Percentiles rank a stretch among this genome's conserved stretches.
Evolutionary conservation across 768 basidiomycete genomes (phyloP).

Genomic region (Dacryopinax spathularia): DNA sequence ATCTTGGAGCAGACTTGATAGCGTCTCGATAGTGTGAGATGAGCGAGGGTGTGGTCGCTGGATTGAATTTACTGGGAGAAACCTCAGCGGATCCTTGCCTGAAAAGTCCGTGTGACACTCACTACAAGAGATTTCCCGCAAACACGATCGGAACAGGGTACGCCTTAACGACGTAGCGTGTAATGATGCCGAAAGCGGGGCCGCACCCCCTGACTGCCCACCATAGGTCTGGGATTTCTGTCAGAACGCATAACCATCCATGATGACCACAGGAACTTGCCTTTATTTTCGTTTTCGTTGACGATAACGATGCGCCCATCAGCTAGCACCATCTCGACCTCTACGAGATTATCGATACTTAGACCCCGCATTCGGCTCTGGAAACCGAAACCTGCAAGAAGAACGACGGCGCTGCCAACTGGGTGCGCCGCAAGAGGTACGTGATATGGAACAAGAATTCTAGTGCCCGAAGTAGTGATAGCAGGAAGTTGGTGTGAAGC

Average conservation of each 20-base stretch:
- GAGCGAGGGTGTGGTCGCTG: constrained; percentile 71
- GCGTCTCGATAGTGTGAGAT: constrained; percentile 89
- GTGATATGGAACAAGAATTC: constrained; percentile 57
- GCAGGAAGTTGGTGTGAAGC: constrained; percentile 53
- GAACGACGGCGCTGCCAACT: constrained; percentile 38
- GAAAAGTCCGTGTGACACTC: constrained; percentile 21
- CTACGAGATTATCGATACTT: constrained; percentile 79
- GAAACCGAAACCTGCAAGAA: constrained; percentile 72
- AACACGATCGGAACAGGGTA: constrained; percentile 83
- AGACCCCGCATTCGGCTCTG: constrained; percentile 69
- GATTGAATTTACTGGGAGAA: constrained; percentile 60
- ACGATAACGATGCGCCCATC: constrained; percentile 75
- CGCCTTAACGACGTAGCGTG: constrained; percentile 79
- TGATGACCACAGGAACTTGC: constrained; percentile 25
- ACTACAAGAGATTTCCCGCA: constrained; percentile 88
- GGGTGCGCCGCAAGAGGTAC: constrained; percentile 70
- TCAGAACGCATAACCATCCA: not conserved
- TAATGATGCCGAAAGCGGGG: constrained; percentile 66
- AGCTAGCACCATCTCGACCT: constrained; percentile 82
- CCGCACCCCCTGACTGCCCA: constrained; percentile 82
- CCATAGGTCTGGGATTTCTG: constrained; percentile 48
- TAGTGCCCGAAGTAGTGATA: constrained; percentile 35
- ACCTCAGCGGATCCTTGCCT: not conserved
- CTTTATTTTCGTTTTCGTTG: constrained; percentile 56
- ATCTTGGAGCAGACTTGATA: constrained; percentile 72